Evolutionary conservation across 129 eudicot species (phyloP).

Genomic region (Lonicera japonica): DNA sequence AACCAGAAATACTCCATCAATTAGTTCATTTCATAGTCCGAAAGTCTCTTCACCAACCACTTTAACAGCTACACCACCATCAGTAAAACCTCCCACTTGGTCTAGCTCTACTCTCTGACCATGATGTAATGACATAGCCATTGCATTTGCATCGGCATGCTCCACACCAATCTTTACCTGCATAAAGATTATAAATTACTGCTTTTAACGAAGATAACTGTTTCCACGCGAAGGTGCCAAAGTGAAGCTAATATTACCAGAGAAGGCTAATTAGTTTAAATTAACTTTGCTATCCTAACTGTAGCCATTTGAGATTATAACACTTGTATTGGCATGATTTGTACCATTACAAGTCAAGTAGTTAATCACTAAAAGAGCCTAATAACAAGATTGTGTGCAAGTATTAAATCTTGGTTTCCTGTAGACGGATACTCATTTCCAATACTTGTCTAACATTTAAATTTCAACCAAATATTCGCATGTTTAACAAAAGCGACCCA

Average conservation of each 20-base stretch:
- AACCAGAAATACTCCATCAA: conserved; percentile 96
- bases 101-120: conserved; percentile 73
- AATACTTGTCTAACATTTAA: too few relatives aligned
- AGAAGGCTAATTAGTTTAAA: neutral
- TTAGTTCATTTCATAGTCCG: conserved; percentile 70
- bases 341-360: too few relatives aligned
- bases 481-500: too few relatives aligned
- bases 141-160: conserved; percentile 97
- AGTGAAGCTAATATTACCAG: neutral
- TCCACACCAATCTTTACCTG: conserved; percentile 95
- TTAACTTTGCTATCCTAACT: neutral
- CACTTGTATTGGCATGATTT: too few relatives aligned
- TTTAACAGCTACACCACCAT: conserved; percentile 98
- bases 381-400: too few relatives aligned
- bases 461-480: too few relatives aligned
- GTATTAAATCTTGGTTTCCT: too few relatives aligned
- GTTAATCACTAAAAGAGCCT: too few relatives aligned
- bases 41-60: conserved; percentile 89
- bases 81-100: conserved; percentile 99
- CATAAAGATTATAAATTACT: conserved; percentile 7
- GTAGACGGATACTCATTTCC: too few relatives aligned
- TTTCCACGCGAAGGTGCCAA: neutral
- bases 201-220: conserved; percentile 8
- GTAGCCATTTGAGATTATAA: neutral
- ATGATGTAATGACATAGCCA: conserved; percentile 93